Evolutionary conservation across 192 early-diverging fungal genomes (phyloP).

Genomic region (Coemansia sp.): DNA sequence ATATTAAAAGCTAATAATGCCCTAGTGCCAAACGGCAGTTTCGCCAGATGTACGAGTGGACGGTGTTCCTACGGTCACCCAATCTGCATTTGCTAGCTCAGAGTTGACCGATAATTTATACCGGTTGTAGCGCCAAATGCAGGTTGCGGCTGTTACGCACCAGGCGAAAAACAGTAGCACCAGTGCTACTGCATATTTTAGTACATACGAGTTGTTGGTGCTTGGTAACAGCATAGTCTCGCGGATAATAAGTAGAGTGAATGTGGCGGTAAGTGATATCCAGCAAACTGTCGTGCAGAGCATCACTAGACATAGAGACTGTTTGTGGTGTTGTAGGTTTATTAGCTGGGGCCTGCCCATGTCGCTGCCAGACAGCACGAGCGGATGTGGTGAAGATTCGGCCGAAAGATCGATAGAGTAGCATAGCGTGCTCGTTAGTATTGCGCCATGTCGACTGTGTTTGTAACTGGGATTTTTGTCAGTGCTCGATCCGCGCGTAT

Average conservation of each 20-base stretch:
- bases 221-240: conserved; percentile 3
- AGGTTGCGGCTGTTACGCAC: conserved; percentile 12
- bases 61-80: neutral
- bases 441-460: neutral
- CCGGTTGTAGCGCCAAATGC: conserved; percentile 20
- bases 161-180: conserved; percentile 7
- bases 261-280: conserved; percentile 17
- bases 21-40: neutral
- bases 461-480: conserved; percentile 11
- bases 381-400: neutral
- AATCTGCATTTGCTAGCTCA: neutral
- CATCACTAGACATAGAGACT: conserved; percentile 23
- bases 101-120: conserved; percentile 14
- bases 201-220: neutral
- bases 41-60: neutral
- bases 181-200: conserved; percentile 8
- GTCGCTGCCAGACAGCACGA: neutral
- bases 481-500: neutral
- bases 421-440: conserved; percentile 10
- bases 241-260: conserved; percentile 24
- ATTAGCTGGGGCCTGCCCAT: conserved; percentile 13
- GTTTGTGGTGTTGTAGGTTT: conserved; percentile 18
- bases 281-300: conserved; percentile 30
- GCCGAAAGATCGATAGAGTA: conserved; percentile 10
- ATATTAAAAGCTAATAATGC: too few relatives aligned